Evolutionary conservation across 1,139 yeast species (phyloP), one percentile per base, ranked within the genome.

Genomic region (Candida mesenterica): DNA sequence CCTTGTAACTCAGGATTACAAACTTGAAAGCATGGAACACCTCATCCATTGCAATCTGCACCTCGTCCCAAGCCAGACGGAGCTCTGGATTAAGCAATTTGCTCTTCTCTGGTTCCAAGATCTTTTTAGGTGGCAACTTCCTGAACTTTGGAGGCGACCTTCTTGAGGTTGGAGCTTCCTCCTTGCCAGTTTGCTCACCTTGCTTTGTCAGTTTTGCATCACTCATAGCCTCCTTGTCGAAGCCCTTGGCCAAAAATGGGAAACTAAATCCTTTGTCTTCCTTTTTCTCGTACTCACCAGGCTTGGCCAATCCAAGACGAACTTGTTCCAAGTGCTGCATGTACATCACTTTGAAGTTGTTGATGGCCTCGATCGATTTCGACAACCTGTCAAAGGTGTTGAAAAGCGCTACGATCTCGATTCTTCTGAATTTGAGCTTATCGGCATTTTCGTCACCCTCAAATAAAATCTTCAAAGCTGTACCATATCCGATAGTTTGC

Each of bases 401-500:
- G 50, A 92, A 66, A 48, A 92, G 73, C 1, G 97, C 95, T 34
- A 90, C 94, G 40, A 94, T 65, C 61, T 92, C 99, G 41, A 87
- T 80, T 50, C 95, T 81, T 36, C 90, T 78, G 52, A 89, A 74
- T 38, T 69, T 66, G 42, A 68, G 57, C 27, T 68, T 62, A 30
- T 61, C 65, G 17, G 33, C 30, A 32, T 67, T 66, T 24, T 78
- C 81, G 41, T 84, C 75, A 36, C 56, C 50, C 57, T 92, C 98
- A 55, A 92, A 88, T 42, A 92, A 66, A 17, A 90, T 75, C 61
- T 92, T 92, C 54, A 94, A 73, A 2, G 97, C 95, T 14, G 98
- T 92, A 16, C 97, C 98, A 58, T 92, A 92, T 17, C 98, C 98
- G 15, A 94, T 88, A 2, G 96, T 88, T 65, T 92, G 98, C 18